phyloP scores from a whole-genome alignment of 129 eudicot species.

The Smallanthus sonchifolius region DNA sequence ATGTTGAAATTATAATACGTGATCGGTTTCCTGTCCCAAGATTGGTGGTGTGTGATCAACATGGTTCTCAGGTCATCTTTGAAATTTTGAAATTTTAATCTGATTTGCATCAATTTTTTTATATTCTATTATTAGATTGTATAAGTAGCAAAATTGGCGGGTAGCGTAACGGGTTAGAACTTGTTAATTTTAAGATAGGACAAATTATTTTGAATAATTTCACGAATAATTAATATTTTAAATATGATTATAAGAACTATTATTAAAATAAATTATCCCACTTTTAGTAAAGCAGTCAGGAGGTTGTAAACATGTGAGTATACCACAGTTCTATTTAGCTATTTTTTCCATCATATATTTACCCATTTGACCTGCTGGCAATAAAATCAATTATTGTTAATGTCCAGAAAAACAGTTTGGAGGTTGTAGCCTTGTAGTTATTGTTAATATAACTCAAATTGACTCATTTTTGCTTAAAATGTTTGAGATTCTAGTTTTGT shows the following conservation, averaged over 20 bases:
- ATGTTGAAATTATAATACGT: slow-evolving; percentile 71
- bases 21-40: slow-evolving; percentile 97
- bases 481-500: no score
- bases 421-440: no score
- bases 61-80: slow-evolving; percentile 87
- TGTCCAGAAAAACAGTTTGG: no score
- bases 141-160: no score
- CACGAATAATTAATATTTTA: background rate
- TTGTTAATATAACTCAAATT: background rate
- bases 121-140: no score
- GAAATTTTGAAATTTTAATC: background rate
- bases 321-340: background rate
- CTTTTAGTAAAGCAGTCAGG: background rate
- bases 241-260: background rate
- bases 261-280: background rate
- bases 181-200: background rate
- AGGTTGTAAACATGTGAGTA: background rate
- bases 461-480: no score
- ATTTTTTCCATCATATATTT: background rate
- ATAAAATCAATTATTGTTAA: background rate
- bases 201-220: background rate
- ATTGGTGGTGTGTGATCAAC: slow-evolving; percentile 97
- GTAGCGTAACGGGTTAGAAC: no score
- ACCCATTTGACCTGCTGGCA: background rate
- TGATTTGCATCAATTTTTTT: background rate